phyloP scores from a whole-genome alignment of 352 stramenopile genomes.

The Phytophthora chlamydospora region DNA sequence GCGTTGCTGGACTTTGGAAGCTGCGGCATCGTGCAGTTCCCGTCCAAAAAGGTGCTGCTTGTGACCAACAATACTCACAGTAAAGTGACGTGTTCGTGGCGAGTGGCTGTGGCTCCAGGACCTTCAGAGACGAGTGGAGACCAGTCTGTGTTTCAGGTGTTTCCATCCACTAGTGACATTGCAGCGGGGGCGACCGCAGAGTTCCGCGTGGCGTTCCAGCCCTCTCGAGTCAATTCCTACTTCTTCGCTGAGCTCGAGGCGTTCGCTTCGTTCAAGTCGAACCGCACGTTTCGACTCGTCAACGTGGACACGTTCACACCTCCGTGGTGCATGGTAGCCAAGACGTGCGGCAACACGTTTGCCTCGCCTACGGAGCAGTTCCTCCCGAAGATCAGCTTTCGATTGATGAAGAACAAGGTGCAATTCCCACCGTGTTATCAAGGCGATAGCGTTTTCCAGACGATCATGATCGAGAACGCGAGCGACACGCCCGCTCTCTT shows the following conservation, averaged over 20 bases:
- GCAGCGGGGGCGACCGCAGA: slow-evolving; percentile 66
- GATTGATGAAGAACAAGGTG: slow-evolving; percentile 58
- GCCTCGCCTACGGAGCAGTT: slow-evolving; percentile 83
- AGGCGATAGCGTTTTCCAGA: slow-evolving; percentile 91
- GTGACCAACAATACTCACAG: slow-evolving; percentile 89
- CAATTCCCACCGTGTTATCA: slow-evolving; percentile 89
- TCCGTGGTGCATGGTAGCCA: slow-evolving; percentile 86
- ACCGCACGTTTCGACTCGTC: slow-evolving; percentile 93
- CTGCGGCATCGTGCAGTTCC: slow-evolving; percentile 58
- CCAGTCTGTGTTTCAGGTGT: slow-evolving; percentile 69
- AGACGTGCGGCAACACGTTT: slow-evolving; percentile 90
- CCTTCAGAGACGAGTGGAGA: slow-evolving; percentile 10
- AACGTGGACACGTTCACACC: slow-evolving; percentile 92
- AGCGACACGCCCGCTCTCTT: slow-evolving; percentile 92
- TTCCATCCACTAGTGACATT: slow-evolving; percentile 81
- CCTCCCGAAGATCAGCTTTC: slow-evolving; percentile 83
- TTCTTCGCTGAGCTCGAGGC: slow-evolving; percentile 91
- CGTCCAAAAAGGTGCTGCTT: slow-evolving; percentile 71
- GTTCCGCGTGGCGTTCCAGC: slow-evolving; percentile 88
- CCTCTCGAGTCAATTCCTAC: slow-evolving; percentile 80
- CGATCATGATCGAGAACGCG: slow-evolving; percentile 83
- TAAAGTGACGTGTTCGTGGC: slow-evolving; percentile 86
- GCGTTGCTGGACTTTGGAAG: slow-evolving; percentile 83
- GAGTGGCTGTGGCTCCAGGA: slow-evolving; percentile 45
- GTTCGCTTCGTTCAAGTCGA: slow-evolving; percentile 92